Base-by-base conservation (phyloP, 768 basidiomycete species). In the Xanthoconium purpureum region DNA sequence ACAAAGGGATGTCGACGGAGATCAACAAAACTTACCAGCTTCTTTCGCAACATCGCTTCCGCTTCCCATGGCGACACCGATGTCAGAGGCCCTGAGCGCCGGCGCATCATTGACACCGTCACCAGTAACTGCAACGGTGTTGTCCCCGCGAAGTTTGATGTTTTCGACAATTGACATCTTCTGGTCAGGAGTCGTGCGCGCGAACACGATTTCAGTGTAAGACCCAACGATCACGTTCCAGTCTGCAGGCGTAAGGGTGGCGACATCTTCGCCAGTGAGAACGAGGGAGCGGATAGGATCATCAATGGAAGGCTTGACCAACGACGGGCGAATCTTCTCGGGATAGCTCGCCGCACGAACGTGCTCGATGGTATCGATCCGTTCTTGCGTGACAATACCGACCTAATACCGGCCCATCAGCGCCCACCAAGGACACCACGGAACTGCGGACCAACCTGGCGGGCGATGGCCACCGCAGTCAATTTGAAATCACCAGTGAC, bases 91-190 rank as follows among this genome's bases (percentile, higher is more conserved):
- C 63, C 81, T 82, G 37, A 84, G 66, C 0, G 80, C 77, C 0
- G 80, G 78, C 0, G 76, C 75, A 60, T 82, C 81, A 52, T 82
- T 82, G 24, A 80, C 78, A 40, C 84, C 84, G 58, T 85, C 84
- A 3, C 84, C 84, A 0, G 77, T 77, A 1, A 78, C 81, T 2
- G 80, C 81, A 10, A 83, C 80, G 6, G 78, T 76, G 54, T 77
- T 77, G 65, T 74, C 74, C 5, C 76, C 78, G 2, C 80, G 70
- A 5, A 68, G 62, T 50, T 83, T 80, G 59, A 82, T 73, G 32
- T 79, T 76, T 55, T 79, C 77, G 17, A 85, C 81, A 56, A 85
- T 85, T 14, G 75, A 69, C 59, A 85, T 72, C 62, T 84, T 84
- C 66, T 83, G 81, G 59, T 83, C 79, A 4, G 82, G 82, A 0